A percentile compares a stretch with the other conserved stretches of the same genome.
Evolutionary conservation across 2,329 filamentous ascomycete species (phyloP).

Genomic region (Fusarium sp.): DNA sequence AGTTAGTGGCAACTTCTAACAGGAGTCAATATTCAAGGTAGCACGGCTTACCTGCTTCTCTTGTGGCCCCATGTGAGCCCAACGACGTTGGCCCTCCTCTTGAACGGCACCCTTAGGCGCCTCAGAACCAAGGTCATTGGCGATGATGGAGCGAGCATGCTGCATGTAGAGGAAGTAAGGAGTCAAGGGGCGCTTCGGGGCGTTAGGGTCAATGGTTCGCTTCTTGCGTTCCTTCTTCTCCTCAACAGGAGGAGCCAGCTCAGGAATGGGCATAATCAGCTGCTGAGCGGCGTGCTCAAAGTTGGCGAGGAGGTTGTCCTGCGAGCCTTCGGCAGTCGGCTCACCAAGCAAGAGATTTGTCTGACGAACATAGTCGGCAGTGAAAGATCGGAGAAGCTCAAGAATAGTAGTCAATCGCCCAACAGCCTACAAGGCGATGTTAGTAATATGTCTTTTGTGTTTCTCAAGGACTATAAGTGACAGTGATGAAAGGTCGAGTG

Average conservation of each 20-base stretch:
- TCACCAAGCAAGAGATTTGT: slow-evolving; percentile 82
- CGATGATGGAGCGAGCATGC: slow-evolving; percentile 83
- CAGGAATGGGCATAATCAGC: slow-evolving; percentile 52
- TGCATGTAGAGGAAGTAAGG: slow-evolving; percentile 97
- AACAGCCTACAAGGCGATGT: slow-evolving; percentile 52
- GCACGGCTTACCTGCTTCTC: slow-evolving; percentile 68
- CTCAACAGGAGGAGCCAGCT: slow-evolving; percentile 58
- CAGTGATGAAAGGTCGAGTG: neutral
- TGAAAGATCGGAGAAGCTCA: slow-evolving; percentile 79
- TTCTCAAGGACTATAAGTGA: neutral
- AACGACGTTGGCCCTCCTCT: slow-evolving; percentile 85
- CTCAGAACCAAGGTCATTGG: slow-evolving; percentile 76
- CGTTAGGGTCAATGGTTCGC: slow-evolving; percentile 86
- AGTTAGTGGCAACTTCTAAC: neutral
- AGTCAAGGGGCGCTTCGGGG: slow-evolving; percentile 91
- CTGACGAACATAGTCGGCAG: slow-evolving; percentile 86
- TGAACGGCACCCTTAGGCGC: slow-evolving; percentile 87
- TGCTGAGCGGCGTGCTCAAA: slow-evolving; percentile 61
- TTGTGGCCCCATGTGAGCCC: slow-evolving; percentile 76
- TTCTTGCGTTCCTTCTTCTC: slow-evolving; percentile 92
- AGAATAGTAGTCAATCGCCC: slow-evolving; percentile 78
- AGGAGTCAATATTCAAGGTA: neutral
- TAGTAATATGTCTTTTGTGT: slow-evolving; percentile 41
- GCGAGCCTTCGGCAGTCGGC: slow-evolving; percentile 59
- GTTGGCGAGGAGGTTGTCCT: slow-evolving; percentile 56